Evolutionary conservation across 495 filamentous ascomycete genomes (phyloP), one percentile per base, ranked within the genome.

Genomic region (Penicillium parvum): DNA sequence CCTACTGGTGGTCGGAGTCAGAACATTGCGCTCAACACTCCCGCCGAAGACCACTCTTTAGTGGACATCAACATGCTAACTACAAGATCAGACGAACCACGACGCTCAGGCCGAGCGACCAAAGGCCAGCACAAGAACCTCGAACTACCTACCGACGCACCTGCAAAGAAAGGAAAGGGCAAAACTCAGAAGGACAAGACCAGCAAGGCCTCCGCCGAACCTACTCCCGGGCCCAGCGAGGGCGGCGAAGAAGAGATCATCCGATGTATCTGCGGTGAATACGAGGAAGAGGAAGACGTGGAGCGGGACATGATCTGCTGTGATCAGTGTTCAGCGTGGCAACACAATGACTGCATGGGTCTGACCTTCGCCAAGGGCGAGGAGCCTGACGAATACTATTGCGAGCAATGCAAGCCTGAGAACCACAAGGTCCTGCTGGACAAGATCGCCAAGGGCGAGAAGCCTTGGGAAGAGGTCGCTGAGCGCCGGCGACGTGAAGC

Each of bases 281-380:
- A 81, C 36, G 84, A 87, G 50, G 88, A 94, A 50, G 85, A 90
- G 46, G 82, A 83, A 47, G 86, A 85, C 52, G 81, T 86, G 45
- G 82, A 86, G 34, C 77, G 83, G 25, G 81, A 89, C 53, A 90
- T 94, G 61, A 94, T 97, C 55, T 84, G 85, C 53, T 98, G 92
- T 66, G 92, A 98, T 55, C 76, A 72, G 23, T 98, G 92, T 57
- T 78, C 79, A 19, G 89, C 83, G 33, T 98, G 92, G 92, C 92
- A 98, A 63, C 92, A 98, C 60, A 95, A 94, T 55, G 81, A 90
- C 50, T 98, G 92, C 61, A 89, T 98, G 79, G 89, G 86, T 19
- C 73, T 95, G 46, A 80, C 81, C 44, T 83, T 88, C 49, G 82
- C 81, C 43, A 77, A 85, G 11, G 81, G 87, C 25, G 78, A 86